These are phyloP conservation scores for Blastocystis sp. DNA, from an alignment of 352 stramenopile genomes.

Conservation along the genomic window DNA sequence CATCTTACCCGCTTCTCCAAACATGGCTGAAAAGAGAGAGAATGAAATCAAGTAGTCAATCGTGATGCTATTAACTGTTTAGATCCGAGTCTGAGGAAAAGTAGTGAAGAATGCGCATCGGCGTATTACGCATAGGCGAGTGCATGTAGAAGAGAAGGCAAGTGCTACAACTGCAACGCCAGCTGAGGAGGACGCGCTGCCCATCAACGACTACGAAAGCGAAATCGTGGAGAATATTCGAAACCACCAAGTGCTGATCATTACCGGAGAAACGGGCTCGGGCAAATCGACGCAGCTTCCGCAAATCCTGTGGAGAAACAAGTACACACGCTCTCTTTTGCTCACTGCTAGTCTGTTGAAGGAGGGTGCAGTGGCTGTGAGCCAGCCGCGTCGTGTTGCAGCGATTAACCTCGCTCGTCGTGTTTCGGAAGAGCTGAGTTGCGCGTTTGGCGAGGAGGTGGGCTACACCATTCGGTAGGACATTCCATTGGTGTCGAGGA, in stretches of 20 bases:
- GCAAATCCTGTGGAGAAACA: conserved; percentile 56
- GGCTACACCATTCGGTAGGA: conserved; percentile 54
- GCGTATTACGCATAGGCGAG: not conserved
- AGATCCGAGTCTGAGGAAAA: no score
- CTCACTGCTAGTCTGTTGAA: conserved; percentile 59
- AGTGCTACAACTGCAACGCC: not conserved
- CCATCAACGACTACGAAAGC: conserved; percentile 29
- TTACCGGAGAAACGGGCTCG: conserved; percentile 92
- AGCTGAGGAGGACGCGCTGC: conserved; percentile 20
- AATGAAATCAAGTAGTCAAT: no score
- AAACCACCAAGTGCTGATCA: conserved; percentile 77
- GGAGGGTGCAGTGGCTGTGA: conserved; percentile 41
- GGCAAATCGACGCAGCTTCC: conserved; percentile 86
- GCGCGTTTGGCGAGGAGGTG: conserved; percentile 41
- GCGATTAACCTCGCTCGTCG: conserved; percentile 91
- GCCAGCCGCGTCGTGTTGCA: conserved; percentile 90
- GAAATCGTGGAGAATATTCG: conserved; percentile 51
- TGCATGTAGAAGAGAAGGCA: not conserved
- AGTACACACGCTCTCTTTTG: not conserved
- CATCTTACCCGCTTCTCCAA: no score
- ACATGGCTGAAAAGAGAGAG: no score
- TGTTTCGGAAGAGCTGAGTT: conserved; percentile 88
- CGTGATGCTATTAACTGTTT: no score
- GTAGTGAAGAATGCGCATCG: no score
- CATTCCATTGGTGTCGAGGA: conserved; percentile 77